These are phyloP conservation scores for Dipodascopsis uninucleata DNA, from an alignment of 805 yeast species.

Conservation along the genomic window DNA sequence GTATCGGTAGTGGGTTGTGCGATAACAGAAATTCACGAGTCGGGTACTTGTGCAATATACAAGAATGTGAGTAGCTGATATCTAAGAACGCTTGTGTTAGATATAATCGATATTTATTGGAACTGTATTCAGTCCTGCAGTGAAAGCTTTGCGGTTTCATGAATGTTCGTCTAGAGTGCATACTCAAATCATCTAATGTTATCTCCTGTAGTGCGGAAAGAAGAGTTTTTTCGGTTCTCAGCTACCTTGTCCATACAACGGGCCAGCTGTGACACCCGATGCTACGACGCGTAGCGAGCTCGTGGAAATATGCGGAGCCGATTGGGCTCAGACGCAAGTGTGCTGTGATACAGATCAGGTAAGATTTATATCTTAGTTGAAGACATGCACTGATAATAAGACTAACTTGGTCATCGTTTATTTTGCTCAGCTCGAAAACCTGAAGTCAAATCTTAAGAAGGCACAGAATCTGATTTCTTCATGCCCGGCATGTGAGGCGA, in stretches of 20 bases:
- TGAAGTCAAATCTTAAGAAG: constrained; percentile 61
- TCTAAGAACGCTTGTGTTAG: background rate
- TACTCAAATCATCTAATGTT: no score
- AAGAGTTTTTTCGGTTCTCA: constrained; percentile 70
- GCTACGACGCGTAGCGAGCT: constrained; percentile 46
- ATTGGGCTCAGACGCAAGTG: constrained; percentile 50
- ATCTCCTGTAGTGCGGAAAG: constrained; percentile 66
- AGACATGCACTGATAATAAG: background rate
- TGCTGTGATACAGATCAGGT: constrained; percentile 75
- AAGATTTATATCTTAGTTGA: background rate
- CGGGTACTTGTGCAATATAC: constrained; percentile 54
- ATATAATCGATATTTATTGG: no score
- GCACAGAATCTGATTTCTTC: constrained; percentile 80
- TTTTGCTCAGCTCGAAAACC: constrained; percentile 34
- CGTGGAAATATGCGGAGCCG: constrained; percentile 66
- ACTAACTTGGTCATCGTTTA: background rate
- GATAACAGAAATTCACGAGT: constrained; percentile 34
- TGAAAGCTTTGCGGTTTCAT: no score
- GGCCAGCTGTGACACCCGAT: constrained; percentile 47
- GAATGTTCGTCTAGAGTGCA: no score
- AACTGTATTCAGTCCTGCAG: no score
- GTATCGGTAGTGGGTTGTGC: no score
- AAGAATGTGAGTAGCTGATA: constrained; percentile 37
- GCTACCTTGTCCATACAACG: constrained; percentile 70
- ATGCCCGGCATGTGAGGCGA: constrained; percentile 88